Evolutionary conservation across 495 filamentous ascomycete genomes (phyloP), one percentile per base, ranked within the genome.

Genomic region (Neurospora sp.): DNA sequence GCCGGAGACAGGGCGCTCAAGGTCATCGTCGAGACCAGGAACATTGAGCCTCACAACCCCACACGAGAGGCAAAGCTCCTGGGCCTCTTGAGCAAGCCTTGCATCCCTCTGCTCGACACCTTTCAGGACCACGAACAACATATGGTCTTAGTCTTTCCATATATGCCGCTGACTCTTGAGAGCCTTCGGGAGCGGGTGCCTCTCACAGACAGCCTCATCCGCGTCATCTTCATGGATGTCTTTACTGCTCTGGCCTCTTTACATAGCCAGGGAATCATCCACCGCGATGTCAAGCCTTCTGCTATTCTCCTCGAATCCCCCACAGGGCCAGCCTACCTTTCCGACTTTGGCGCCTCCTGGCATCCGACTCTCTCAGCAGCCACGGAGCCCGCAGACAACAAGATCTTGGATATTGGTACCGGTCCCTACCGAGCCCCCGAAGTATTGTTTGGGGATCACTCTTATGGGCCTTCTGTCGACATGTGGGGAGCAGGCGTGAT

Each of bases 301-400:
- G 96, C 97, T 75, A 88, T 99, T 70, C 84, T 98, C 44, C 86
- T 98, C 74, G 81, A 87, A 46, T 88, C 89, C 2, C 83, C 86
- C 0, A 79, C 85, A n/a, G 91, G 92, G 2, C 90, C 92, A 2
- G 92, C 92, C 5, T 91, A 89, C 70, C 84, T 99, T 23, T 89
- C 92, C 18, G 96, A 99, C 82, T 98, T 99, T 83, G 96, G 96
- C 27, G 95, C 95, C 44, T 89, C 95, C 9, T 98, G 92, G 92
- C 88, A 90, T 73, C 88, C 90, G 10, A 79, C 83, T 3, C 70
- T 84, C 11, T 91, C 90, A 39, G 72, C 84, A 3, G 78, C 81
- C 2, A 86, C 88, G 18, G 94, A 98, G 79, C 88, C 90, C 10
- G 75, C 84, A 10, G 80, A 87, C 70, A 75, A 86, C 70, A 98